A percentile compares a stretch with the other conserved stretches of the same genome.
These are phyloP conservation scores for grape (Vitis vinifera) DNA, from an alignment of 164 flowering plant genomes.

Conservation along the genomic window DNA sequence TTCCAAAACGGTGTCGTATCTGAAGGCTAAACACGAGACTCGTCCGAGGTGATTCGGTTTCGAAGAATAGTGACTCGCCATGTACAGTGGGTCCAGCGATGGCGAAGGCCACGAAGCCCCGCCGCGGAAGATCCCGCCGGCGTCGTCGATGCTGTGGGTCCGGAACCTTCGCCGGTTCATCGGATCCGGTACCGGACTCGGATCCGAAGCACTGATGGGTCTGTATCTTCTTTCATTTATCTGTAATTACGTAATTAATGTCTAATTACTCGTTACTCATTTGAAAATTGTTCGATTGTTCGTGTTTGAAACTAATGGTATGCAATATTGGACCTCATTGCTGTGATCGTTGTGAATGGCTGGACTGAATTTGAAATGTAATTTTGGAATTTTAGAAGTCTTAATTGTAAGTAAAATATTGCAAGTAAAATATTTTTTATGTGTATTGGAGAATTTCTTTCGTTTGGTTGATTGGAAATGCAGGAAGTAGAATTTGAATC, in stretches of 20 bases:
- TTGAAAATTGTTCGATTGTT: background rate
- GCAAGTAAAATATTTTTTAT: no score
- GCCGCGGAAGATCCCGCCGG: conserved; percentile 74
- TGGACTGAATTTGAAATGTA: no score
- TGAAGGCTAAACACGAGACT: background rate
- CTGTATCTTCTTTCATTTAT: conserved; percentile 4
- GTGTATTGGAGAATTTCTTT: no score
- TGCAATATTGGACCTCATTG: no score
- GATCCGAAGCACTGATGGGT: conserved; percentile 99
- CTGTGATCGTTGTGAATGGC: no score
- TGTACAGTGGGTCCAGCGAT: conserved; percentile 90
- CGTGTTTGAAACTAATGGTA: background rate
- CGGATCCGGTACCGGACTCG: conserved; percentile 92
- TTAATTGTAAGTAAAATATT: no score
- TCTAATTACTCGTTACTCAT: background rate
- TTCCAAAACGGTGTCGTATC: background rate
- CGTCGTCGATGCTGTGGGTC: conserved; percentile 93
- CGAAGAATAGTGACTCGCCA: conserved; percentile 13
- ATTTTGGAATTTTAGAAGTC: no score
- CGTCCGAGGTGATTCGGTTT: background rate
- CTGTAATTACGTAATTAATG: background rate
- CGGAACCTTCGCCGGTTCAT: conserved; percentile 85
- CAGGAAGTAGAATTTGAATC: no score
- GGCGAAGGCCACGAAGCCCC: conserved; percentile 69
- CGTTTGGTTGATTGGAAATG: no score